Base-by-base conservation (phyloP, 805 yeast species). In the Lipomyces yamanashiensis region DNA sequence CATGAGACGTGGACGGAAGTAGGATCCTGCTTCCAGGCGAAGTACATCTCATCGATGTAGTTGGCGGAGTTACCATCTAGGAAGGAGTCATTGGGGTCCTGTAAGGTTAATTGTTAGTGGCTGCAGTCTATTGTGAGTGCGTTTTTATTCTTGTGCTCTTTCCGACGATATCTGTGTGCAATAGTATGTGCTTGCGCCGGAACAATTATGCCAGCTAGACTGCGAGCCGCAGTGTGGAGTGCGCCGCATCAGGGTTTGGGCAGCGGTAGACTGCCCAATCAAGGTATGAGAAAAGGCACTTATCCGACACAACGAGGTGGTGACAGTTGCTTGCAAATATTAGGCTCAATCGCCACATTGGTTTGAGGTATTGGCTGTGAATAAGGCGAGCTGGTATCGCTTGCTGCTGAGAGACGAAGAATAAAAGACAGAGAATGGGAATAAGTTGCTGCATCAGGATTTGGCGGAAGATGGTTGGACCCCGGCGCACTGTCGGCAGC, bases 11-110 rank as follows among this genome's bases (percentile, higher is more conserved):
- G 99, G 49, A 95, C 99, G 59, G 93, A 86, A 50, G 81, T 67
- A 37, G 98, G 99, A 76, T 95, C 99, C 69, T 85, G 77, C 73
- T 85, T 84, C 98, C 98, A 95, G 57, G 96, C 92, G 68, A 85
- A 85, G 78, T 92, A 95, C 99, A 95, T 95, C 81, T 95, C 98
- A 78, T 95, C 99, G 72, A 95, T 89, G 78, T 95, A 95, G 73
- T 87, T 86, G 67, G 97, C 95, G 77, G 90, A 90, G 75, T 86
- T 85, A 64, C 95, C 85, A 71, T 89, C 89, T 71, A 92, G 79
- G 77, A 95, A 95, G 48, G 86, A 82, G 79, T 95, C 99, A 62
- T 71, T 70, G 51, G 67, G 59, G 44, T 63, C 64, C 69, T 66
- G 33, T 1, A 40, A 15, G 40, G 7, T 19, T 8, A 54, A 28